Base-by-base conservation (phyloP, 768 basidiomycete species). In the Trametes coccinea region DNA sequence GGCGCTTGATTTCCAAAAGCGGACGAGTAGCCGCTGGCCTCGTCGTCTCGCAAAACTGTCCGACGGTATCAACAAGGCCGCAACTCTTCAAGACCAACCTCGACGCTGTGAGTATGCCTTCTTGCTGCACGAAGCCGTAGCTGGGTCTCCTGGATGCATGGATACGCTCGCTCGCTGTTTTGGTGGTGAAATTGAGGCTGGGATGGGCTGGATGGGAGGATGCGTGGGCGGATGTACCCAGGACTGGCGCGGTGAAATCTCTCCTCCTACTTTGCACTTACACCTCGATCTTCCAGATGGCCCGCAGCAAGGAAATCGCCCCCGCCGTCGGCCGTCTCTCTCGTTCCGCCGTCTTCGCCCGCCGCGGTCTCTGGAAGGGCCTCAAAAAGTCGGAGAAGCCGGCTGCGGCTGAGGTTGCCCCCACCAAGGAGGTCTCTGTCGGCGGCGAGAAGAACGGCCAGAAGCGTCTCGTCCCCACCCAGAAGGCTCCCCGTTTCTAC, bases 361-460 rank as follows among this genome's bases (percentile, higher is more conserved):
- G 87, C 74, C 90, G 93, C 74, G 85, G 87, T 69, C 85, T 93
- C 71, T 89, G 81, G 83, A 94, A 93, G 85, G 89, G 90, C 74
- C 76, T 70, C 73, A 90, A 91, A 87, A 94, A 90, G 75, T 79
- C 87, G 34, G 82, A 85, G 66, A 83, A 86, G 71, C 79, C 88
- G 39, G 82, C 85, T 62, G 79, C 79, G 60, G 77, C 84, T 69
- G 82, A 87, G 63, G 76, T 79, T 59, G 77, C 88, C 53, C 79
- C 84, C 54, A 83, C 80, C 68, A 83, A 87, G 73, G 91, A 92
- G 81, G 92, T 92, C 71, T 79, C 85, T 66, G 80, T 98, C 66
- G 90, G 90, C 63, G 95, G 95, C 64, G 87, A 85, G 70, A 95
- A 93, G 81, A 98, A 98, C 77, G 91, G 94, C 66, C 80, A 84